Evolutionary conservation across 257 asterid genomes (phyloP).

Genomic region (Nicotiana otophora): DNA sequence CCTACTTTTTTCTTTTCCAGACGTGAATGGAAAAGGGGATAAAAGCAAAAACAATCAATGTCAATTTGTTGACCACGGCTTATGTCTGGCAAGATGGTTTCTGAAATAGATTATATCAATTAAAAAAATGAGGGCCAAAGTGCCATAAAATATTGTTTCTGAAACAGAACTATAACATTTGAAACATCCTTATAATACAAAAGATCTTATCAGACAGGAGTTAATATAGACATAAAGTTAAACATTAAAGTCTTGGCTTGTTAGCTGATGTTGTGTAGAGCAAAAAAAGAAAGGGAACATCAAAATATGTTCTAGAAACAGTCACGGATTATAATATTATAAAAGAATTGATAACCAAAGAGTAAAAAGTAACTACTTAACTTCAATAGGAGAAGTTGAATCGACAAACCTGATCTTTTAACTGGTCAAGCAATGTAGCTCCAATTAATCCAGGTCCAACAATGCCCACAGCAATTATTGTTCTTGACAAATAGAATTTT

Average conservation of each 20-base stretch:
- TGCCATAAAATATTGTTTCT: neutral
- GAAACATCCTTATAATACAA: neutral
- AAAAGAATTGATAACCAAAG: neutral
- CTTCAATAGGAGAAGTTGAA: neutral
- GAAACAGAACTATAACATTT: neutral
- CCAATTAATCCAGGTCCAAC: slow-evolving; percentile 98
- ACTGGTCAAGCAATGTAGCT: slow-evolving; percentile 90
- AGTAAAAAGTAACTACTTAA: neutral
- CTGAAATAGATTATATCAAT: neutral
- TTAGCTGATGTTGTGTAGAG: neutral
- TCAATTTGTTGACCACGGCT: neutral
- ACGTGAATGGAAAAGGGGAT: neutral
- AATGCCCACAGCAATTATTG: slow-evolving; percentile 91
- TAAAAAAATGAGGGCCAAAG: neutral
- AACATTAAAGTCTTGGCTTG: neutral
- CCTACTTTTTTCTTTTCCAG: slow-evolving; percentile 1
- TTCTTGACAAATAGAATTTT: slow-evolving; percentile 85
- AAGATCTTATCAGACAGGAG: neutral
- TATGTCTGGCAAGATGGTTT: neutral
- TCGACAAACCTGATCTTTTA: slow-evolving; percentile 74
- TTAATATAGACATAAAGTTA: neutral
- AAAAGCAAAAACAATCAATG: neutral
- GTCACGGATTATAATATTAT: neutral
- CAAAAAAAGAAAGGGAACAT: neutral
- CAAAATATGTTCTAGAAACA: neutral